phyloP scores from a whole-genome alignment of 495 filamentous ascomycete species.

The Endocarpon pusillum region DNA sequence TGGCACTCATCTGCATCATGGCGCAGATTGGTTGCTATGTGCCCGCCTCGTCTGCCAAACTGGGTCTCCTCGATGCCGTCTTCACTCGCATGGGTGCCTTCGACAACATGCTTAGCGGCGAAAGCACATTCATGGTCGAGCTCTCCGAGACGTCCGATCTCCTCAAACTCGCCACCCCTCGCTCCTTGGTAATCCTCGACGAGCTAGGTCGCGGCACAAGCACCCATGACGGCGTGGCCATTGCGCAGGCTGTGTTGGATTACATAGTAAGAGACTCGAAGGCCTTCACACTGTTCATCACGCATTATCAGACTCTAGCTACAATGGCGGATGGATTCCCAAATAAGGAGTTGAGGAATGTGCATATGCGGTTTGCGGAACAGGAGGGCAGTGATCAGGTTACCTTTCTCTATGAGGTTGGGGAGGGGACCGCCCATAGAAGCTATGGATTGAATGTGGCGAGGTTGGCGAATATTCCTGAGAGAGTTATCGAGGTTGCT shows the following conservation, averaged over 20 bases:
- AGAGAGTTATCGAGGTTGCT: conserved; percentile 58
- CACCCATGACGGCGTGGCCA: conserved; percentile 91
- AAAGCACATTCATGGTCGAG: conserved; percentile 97
- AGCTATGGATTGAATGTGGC: conserved; percentile 93
- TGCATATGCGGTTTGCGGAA: conserved; percentile 63
- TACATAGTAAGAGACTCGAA: conserved; percentile 57
- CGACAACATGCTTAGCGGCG: conserved; percentile 90
- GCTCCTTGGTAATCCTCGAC: conserved; percentile 80
- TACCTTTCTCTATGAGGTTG: conserved; percentile 70
- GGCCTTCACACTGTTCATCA: conserved; percentile 84
- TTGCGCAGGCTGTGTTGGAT: conserved; percentile 80
- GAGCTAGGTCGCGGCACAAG: conserved; percentile 85
- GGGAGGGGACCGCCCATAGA: conserved; percentile 77
- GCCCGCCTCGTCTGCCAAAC: conserved; percentile 51
- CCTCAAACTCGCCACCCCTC: conserved; percentile 65
- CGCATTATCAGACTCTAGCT: conserved; percentile 82
- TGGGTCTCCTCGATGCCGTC: conserved; percentile 80
- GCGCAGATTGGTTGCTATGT: conserved; percentile 92
- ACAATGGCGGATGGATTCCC: conserved; percentile 49
- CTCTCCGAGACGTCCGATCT: conserved; percentile 83
- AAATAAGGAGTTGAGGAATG: conserved; percentile 44
- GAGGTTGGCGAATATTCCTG: conserved; percentile 65
- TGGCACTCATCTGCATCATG: conserved; percentile 84
- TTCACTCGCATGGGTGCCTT: conserved; percentile 94
- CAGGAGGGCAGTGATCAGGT: conserved; percentile 27